Evolutionary conservation across 2,329 filamentous ascomycete genomes (phyloP), one percentile per base, ranked within the genome.

Genomic region (Ceratocystis variospora): DNA sequence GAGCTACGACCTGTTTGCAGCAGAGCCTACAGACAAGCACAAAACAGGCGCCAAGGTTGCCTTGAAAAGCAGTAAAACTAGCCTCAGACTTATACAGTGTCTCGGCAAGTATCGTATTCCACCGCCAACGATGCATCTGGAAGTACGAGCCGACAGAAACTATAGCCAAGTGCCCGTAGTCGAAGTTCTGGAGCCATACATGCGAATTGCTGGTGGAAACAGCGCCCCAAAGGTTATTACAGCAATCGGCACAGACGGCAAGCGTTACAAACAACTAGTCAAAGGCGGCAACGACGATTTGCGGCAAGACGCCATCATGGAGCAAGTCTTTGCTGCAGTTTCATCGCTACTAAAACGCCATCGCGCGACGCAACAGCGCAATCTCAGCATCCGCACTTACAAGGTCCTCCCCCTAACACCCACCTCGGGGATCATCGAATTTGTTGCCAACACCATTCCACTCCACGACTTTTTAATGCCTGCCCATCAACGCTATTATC

Each of bases 251-350:
- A 89, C 83, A 19, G 84, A 96, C 74, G 95, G 94, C 5, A 78
- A 81, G 66, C 83, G 81, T 45, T 96, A 92, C 77, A 96, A 89
- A 74, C 91, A 96, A 76, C 79, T 99, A 69, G 89, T 96, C 73
- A 99, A 99, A 79, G 91, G 91, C 69, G 92, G 94, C 19, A 93
- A 93, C 72, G 94, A 99, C 74, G 93, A 99, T 73, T 82, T 99
- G 12, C 88, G 95, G 7, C 94, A 99, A 77, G 94, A 99, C 72
- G 90, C 93, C 57, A 99, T 85, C 79, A 99, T 99, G 95, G 95
- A 99, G 75, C 94, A 99, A 76, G 94, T 99, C 0, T 99, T 99
- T 74, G 90, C 92, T 67, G 91, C 96, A 75, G 94, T 96, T 25
- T 97, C 91, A 67, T 89, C 89, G 63, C 83, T 99, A 25, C 79